Conservation (phyloP, 495 filamentous ascomycete species). For the Umbilicaria muhlenbergii region DNA sequence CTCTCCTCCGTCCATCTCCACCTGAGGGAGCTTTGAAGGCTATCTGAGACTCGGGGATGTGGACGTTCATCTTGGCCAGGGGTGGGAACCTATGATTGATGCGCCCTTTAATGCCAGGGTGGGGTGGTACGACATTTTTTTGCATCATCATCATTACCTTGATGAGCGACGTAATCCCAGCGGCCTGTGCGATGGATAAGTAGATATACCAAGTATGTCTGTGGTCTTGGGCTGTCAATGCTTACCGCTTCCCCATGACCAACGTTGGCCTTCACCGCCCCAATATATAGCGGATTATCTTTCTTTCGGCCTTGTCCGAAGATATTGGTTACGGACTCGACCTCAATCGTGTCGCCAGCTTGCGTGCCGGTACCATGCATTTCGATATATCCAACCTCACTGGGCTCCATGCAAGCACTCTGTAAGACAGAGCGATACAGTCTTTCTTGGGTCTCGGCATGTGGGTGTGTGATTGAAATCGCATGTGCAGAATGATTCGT, state of each 20-base stretch:
- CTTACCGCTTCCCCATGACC: constrained; percentile 23
- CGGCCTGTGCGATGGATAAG: constrained; percentile 34
- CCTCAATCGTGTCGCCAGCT: constrained; percentile 23
- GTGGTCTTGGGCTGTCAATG: neutral
- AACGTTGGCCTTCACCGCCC: constrained; percentile 49
- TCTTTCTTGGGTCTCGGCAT: constrained; percentile 29
- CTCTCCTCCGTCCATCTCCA: constrained; percentile 4
- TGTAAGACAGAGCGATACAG: constrained; percentile 29
- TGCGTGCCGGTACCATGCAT: constrained; percentile 32
- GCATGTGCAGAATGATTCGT: constrained; percentile 32
- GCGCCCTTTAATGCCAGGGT: constrained; percentile 26
- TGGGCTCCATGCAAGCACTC: constrained; percentile 27
- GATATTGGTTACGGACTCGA: constrained; percentile 15
- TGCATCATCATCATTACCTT: constrained; percentile 22
- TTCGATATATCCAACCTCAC: constrained; percentile 35
- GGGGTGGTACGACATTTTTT: constrained; percentile 20
- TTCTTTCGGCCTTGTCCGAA: constrained; percentile 37
- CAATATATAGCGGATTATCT: constrained; percentile 49
- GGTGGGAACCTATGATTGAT: constrained; percentile 22
- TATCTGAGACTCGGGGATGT: constrained; percentile 18
- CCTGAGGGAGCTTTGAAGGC: constrained; percentile 12
- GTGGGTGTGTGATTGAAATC: constrained; percentile 27
- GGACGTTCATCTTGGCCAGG: constrained; percentile 16
- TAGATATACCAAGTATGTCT: too few species aligned
- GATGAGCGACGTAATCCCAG: constrained; percentile 19